A percentile compares a stretch with the other conserved stretches of the same genome.
Evolutionary conservation across 768 basidiomycete genomes (phyloP).

Genomic region (Mycena latifolia): DNA sequence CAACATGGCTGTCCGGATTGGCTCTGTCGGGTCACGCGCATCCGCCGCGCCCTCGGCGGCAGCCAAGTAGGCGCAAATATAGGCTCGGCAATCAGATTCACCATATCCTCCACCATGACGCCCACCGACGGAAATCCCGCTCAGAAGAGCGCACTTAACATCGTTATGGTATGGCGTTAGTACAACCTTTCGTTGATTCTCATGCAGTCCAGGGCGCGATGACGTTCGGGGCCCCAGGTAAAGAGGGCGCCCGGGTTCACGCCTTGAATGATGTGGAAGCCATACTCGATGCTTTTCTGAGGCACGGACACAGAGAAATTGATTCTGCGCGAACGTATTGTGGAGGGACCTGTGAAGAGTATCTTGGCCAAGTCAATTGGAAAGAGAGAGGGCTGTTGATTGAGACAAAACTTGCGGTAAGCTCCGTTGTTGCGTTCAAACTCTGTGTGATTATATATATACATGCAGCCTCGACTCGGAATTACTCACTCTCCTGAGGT

Average conservation of each 20-base stretch:
- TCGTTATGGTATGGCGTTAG: slow-evolving; percentile 58
- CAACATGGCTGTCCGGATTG: slow-evolving; percentile 43
- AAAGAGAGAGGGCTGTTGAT: slow-evolving; percentile 63
- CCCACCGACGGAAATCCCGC: slow-evolving; percentile 19
- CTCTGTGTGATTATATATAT: not conserved
- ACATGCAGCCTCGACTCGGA: slow-evolving; percentile 21
- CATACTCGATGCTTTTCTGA: slow-evolving; percentile 65
- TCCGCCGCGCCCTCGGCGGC: too few species aligned
- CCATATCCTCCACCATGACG: too few species aligned
- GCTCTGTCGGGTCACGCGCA: not conserved
- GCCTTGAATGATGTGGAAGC: slow-evolving; percentile 61
- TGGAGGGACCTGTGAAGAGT: slow-evolving; percentile 67
- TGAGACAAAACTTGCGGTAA: too few species aligned
- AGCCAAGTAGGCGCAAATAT: too few species aligned
- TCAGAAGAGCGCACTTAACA: slow-evolving; percentile 59
- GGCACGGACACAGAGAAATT: slow-evolving; percentile 66
- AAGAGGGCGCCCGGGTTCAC: slow-evolving; percentile 62
- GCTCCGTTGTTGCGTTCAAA: slow-evolving; percentile 13
- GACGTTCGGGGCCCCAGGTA: slow-evolving; percentile 66
- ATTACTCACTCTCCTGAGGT: slow-evolving; percentile 47
- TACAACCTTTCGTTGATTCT: not conserved
- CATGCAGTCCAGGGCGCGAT: slow-evolving; percentile 59
- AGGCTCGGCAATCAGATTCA: too few species aligned
- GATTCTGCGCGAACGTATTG: slow-evolving; percentile 66
- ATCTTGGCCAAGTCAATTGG: slow-evolving; percentile 65